A percentile compares a stretch with the other conserved stretches of the same genome.
These are phyloP conservation scores for Aurantiochytrium sp. DNA, from an alignment of 108 stramenopile genomes.

Conservation along the genomic window DNA sequence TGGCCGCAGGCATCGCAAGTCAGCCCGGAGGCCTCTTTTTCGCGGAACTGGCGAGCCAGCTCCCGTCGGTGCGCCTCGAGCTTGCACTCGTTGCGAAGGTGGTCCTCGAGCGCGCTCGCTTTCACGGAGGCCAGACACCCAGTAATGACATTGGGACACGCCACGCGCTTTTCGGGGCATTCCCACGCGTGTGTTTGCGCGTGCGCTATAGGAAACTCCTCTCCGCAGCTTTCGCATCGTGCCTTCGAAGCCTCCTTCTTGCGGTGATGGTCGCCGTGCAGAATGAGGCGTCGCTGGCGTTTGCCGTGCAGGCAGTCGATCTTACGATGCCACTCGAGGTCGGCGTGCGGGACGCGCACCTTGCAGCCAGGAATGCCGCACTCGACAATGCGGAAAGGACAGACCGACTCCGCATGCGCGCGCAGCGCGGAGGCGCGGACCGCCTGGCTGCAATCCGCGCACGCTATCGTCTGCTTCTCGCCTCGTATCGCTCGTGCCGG, in stretches of 20 bases:
- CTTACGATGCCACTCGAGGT: neutral
- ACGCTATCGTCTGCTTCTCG: neutral
- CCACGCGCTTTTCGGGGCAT: neutral
- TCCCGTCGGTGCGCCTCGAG: neutral
- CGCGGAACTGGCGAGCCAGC: neutral
- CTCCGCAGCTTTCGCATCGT: neutral
- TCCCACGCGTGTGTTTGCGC: neutral
- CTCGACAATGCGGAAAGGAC: neutral
- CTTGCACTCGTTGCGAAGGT: neutral
- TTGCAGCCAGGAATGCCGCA: neutral
- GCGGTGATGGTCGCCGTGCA: neutral
- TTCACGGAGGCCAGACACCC: neutral
- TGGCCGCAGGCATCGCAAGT: neutral
- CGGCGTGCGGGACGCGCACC: neutral
- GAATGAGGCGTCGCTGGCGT: neutral
- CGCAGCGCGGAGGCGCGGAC: neutral
- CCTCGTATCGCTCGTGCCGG: too few relatives aligned
- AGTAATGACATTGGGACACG: neutral
- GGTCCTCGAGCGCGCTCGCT: neutral
- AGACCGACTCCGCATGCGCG: neutral
- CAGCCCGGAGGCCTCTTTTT: neutral
- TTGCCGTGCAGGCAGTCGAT: neutral
- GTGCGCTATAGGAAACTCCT: neutral
- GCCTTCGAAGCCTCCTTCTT: neutral
- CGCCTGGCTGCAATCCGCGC: neutral